Conservation (phyloP, 495 filamentous ascomycete genomes). For the Neurospora discreta region DNA sequence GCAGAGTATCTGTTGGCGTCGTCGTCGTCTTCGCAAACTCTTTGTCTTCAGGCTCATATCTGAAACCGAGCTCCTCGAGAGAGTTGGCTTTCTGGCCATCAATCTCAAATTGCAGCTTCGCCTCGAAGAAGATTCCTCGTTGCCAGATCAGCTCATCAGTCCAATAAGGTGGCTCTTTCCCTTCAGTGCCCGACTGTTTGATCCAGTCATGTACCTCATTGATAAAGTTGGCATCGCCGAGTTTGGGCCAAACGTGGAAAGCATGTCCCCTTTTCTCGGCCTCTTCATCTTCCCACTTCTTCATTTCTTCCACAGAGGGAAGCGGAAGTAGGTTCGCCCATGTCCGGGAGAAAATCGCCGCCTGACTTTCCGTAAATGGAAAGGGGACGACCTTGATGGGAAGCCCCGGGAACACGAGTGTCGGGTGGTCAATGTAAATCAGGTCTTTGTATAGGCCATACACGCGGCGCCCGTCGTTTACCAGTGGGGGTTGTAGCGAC, state of each 20-base stretch:
- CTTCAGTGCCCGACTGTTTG: conserved; percentile 27
- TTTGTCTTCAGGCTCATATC: conserved; percentile 17
- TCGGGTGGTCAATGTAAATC: conserved; percentile 64
- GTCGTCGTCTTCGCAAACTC: neutral
- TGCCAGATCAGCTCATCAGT: conserved; percentile 53
- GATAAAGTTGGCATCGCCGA: conserved; percentile 63
- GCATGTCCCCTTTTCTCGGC: conserved; percentile 21
- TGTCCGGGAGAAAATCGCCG: conserved; percentile 61
- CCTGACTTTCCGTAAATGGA: conserved; percentile 66
- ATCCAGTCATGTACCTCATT: conserved; percentile 59
- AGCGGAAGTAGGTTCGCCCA: conserved; percentile 58
- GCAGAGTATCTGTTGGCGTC: neutral
- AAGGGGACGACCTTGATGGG: conserved; percentile 78
- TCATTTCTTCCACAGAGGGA: conserved; percentile 53
- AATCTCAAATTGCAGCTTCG: conserved; percentile 35
- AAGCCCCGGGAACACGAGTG: conserved; percentile 65
- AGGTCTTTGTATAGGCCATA: conserved; percentile 64
- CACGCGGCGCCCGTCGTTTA: conserved; percentile 58
- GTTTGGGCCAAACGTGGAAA: conserved; percentile 53
- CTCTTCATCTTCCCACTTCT: conserved; percentile 40
- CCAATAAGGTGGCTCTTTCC: conserved; percentile 60
- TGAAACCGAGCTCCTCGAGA: conserved; percentile 33
- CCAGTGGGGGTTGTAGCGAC: conserved; percentile 42
- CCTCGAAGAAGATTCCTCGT: conserved; percentile 28
- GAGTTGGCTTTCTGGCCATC: conserved; percentile 29